phyloP scores from a whole-genome alignment of 2,329 filamentous ascomycete species.

The Nothomitra cinnamomea region DNA sequence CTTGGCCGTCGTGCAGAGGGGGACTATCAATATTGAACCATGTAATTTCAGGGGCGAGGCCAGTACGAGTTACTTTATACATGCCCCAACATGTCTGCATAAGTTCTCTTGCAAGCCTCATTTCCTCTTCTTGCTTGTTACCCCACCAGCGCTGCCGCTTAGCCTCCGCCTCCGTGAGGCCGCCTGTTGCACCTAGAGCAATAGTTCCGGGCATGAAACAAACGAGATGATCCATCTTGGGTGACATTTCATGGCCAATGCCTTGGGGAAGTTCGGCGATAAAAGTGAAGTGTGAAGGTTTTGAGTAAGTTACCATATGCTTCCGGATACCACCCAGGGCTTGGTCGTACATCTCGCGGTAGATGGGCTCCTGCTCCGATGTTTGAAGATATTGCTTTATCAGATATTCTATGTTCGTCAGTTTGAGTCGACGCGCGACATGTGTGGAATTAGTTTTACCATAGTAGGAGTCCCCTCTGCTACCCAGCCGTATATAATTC shows the following conservation, averaged over 20 bases:
- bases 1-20: constrained; percentile 42
- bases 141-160: constrained; percentile 55
- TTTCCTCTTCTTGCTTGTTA: constrained; percentile 66
- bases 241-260: constrained; percentile 44
- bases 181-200: constrained; percentile 70
- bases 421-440: neutral
- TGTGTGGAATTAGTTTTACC: constrained; percentile 20
- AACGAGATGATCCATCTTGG: constrained; percentile 96
- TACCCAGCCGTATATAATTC: constrained; percentile 77
- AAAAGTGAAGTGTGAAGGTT: constrained; percentile 66
- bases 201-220: constrained; percentile 97
- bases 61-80: constrained; percentile 80
- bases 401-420: constrained; percentile 51
- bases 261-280: constrained; percentile 73
- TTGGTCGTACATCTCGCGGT: constrained; percentile 87
- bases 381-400: constrained; percentile 98
- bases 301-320: constrained; percentile 79
- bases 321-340: constrained; percentile 72
- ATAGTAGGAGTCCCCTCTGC: constrained; percentile 93
- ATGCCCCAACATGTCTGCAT: constrained; percentile 98
- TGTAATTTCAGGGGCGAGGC: constrained; percentile 85
- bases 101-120: constrained; percentile 71
- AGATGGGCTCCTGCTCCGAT: constrained; percentile 66
- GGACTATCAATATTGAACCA: constrained; percentile 66
- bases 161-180: constrained; percentile 57